Evolutionary conservation across 495 filamentous ascomycete genomes (phyloP).

Genomic region (Pyronema domesticum): DNA sequence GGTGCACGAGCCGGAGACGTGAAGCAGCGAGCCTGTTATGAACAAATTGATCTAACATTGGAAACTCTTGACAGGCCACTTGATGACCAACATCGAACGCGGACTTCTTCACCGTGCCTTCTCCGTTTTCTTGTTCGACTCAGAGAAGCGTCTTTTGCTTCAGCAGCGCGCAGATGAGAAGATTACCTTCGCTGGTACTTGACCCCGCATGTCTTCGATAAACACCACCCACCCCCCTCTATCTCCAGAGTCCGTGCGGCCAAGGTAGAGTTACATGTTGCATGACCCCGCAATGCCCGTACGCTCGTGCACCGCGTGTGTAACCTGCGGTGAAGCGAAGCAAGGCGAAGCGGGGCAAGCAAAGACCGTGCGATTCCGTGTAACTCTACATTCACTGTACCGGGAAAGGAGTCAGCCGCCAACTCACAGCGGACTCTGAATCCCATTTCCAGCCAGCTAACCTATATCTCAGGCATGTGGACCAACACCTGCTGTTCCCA

Average conservation of each 20-base stretch:
- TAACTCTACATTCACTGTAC: not conserved
- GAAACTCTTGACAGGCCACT: no score
- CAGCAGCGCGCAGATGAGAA: constrained; percentile 94
- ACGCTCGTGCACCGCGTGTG: no score
- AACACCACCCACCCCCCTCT: no score
- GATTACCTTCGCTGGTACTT: constrained; percentile 77
- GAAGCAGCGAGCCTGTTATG: no score
- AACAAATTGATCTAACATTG: constrained; percentile 5
- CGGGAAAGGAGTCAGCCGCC: no score
- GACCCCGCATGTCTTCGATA: no score
- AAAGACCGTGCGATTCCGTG: no score
- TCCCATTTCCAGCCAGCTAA: not conserved
- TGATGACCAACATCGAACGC: constrained; percentile 95
- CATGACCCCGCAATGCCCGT: no score
- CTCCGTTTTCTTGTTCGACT: constrained; percentile 93
- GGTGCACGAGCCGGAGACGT: not conserved
- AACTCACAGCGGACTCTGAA: no score
- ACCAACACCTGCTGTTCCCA: constrained; percentile 99
- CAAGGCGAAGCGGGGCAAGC: no score
- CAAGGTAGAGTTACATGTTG: no score
- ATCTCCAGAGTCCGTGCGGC: not conserved
- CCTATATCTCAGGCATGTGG: constrained; percentile 57
- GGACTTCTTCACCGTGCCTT: constrained; percentile 94
- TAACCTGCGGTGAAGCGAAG: no score
- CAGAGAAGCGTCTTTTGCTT: constrained; percentile 66